phyloP scores from a whole-genome alignment of 2,329 filamentous ascomycete species.

The Ascocoryne sarcoides region DNA sequence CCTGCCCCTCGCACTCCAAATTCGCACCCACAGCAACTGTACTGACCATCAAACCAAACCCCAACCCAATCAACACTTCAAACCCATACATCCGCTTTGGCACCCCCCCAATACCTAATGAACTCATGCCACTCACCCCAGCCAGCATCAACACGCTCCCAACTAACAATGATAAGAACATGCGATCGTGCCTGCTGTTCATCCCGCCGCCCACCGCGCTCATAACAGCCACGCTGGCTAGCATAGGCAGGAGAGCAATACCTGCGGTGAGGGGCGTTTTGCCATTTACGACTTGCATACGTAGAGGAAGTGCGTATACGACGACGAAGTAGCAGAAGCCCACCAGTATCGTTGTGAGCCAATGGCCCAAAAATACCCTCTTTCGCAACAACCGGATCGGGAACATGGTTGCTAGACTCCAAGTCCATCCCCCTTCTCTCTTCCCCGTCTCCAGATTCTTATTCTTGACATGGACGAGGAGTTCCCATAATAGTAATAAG shows the following conservation, averaged over 20 bases:
- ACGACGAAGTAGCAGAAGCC: slow-evolving; percentile 50
- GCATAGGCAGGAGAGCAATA: slow-evolving; percentile 48
- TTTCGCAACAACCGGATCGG: slow-evolving; percentile 13
- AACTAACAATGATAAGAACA: slow-evolving; percentile 40
- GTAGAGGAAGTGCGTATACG: slow-evolving; percentile 50
- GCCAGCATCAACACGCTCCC: slow-evolving; percentile 44
- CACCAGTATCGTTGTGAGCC: slow-evolving; percentile 43
- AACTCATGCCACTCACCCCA: slow-evolving; percentile 32
- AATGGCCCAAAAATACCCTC: slow-evolving; percentile 14
- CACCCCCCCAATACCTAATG: background rate
- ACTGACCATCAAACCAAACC: slow-evolving; percentile 40
- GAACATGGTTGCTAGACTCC: slow-evolving; percentile 15
- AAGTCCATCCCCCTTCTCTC: slow-evolving; percentile 5
- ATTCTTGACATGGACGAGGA: slow-evolving; percentile 25
- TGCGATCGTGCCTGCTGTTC: slow-evolving; percentile 46
- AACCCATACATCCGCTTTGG: slow-evolving; percentile 39
- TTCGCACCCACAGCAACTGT: slow-evolving; percentile 42
- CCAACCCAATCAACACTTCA: slow-evolving; percentile 48
- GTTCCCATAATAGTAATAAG: slow-evolving; percentile 33
- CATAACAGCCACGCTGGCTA: slow-evolving; percentile 46
- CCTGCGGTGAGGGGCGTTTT: slow-evolving; percentile 46
- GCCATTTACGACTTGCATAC: slow-evolving; percentile 50
- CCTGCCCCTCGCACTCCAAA: slow-evolving; percentile 36
- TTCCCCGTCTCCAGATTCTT: too few relatives aligned
- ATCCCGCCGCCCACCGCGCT: slow-evolving; percentile 46